These are phyloP conservation scores for Lentinula lateritia DNA, from an alignment of 768 basidiomycete species.

Conservation along the genomic window DNA sequence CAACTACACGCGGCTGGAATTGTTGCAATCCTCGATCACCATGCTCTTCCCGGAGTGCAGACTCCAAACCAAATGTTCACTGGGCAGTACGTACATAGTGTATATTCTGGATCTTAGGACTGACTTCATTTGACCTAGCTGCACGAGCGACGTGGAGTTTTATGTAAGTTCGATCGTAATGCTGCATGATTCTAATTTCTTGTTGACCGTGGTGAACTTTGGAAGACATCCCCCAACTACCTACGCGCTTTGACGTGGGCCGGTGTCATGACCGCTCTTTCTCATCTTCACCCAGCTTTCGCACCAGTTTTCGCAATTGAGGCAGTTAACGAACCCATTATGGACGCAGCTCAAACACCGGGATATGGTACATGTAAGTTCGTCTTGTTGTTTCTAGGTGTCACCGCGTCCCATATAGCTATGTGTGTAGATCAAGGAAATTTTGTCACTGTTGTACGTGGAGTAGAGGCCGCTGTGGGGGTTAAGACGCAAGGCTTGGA, in stretches of 20 bases:
- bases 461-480: constrained; percentile 57
- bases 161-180: constrained; percentile 41
- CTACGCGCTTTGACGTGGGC: constrained; percentile 79
- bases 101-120: neutral
- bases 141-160: constrained; percentile 65
- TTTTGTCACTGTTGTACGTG: constrained; percentile 64
- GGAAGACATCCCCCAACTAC: constrained; percentile 65
- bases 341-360: constrained; percentile 64
- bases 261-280: constrained; percentile 67
- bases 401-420: neutral
- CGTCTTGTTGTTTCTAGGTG: neutral
- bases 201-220: neutral
- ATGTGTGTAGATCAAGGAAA: constrained; percentile 52
- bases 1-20: constrained; percentile 63
- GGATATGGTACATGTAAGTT: constrained; percentile 62
- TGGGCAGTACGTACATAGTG: constrained; percentile 41
- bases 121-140: constrained; percentile 31
- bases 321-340: constrained; percentile 75
- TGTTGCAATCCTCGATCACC: constrained; percentile 57
- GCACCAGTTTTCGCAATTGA: constrained; percentile 62
- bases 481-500: constrained; percentile 22
- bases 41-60: constrained; percentile 66
- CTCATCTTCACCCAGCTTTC: constrained; percentile 68
- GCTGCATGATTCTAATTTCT: neutral
- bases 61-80: constrained; percentile 58